Evolutionary conservation across 2,329 filamentous ascomycete genomes (phyloP), one percentile per base, ranked within the genome.

Genomic region (Hypoxylon rubiginosum): DNA sequence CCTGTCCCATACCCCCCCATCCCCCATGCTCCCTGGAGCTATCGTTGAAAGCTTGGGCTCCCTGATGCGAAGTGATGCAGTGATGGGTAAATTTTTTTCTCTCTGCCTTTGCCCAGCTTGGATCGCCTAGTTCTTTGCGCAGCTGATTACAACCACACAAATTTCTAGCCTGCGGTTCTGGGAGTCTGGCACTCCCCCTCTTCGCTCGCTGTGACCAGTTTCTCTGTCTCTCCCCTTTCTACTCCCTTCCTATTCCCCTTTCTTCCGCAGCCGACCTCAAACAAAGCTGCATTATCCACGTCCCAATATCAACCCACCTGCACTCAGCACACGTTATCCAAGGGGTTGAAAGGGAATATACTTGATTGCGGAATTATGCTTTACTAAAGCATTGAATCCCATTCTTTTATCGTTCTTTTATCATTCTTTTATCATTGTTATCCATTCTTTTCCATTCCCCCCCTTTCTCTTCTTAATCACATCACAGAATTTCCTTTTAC

Each of bases 141-240:
- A 76, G 75, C 72, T 77, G 76, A 77, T 77, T 76, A 73, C 72
- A 59, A 71, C 72, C 71, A 72, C 72, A 69, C 68, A 49, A 65
- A 57, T 64, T 58, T 67, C 60, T 63, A 28, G 39, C 68, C 68
- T 62, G 53, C 57, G 56, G 54, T 73, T 71, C 67, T 75, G 74
- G 72, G 72, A 75, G 74, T 77, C 67, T 69, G 66, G 60, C 66
- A 39, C 51, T 62, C 67, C 72, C 72, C 72, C 66, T 71, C 70
- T 69, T 48, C 54, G 26, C 51, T 62, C 63, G 66, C 62, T 61
- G 57, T 68, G 52, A 28, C 58, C 55, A 58, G 28, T 71, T 74
- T 72, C 67, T 71, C 64, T 63, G 45, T 58, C 60, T 73, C 70
- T 67, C 68, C 51, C 66, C 65, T 68, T 67, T 68, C 63, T 65